A percentile compares a stretch with the other conserved stretches of the same genome.
Evolutionary conservation across 2,329 filamentous ascomycete genomes (phyloP).

Genomic region (Alternaria novae-zelandiae): DNA sequence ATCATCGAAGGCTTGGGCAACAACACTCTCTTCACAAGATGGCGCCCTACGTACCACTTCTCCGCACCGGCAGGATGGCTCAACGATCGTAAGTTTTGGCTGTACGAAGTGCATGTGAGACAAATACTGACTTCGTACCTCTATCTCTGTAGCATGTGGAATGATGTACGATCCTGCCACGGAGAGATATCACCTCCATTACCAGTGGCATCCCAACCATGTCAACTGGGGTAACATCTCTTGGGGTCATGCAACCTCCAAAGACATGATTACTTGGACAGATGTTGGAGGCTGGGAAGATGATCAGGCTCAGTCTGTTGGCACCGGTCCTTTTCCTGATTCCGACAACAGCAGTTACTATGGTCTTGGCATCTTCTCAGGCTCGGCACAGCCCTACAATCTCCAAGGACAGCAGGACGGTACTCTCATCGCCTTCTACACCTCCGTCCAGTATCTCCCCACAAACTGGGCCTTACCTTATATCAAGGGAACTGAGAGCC

Average conservation of each 20-base stretch:
- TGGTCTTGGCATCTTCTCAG: constrained; percentile 60
- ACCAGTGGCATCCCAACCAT: constrained; percentile 59
- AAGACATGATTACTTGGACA: constrained; percentile 56
- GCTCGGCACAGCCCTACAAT: constrained; percentile 58
- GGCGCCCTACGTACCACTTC: constrained; percentile 56
- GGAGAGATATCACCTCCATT: constrained; percentile 60
- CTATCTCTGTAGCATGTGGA: constrained; percentile 23
- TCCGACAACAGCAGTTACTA: constrained; percentile 53
- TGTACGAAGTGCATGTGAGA: background rate
- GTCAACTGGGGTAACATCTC: constrained; percentile 57
- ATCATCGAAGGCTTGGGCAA: constrained; percentile 48
- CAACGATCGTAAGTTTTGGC: constrained; percentile 39
- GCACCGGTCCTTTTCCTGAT: constrained; percentile 44
- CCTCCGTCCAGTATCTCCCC: constrained; percentile 54
- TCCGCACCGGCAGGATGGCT: constrained; percentile 57
- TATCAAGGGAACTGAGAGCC: constrained; percentile 53
- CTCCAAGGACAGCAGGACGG: constrained; percentile 55
- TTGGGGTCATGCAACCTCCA: constrained; percentile 57
- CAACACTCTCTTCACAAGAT: constrained; percentile 58
- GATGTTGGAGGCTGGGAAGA: constrained; percentile 57
- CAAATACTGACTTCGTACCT: background rate
- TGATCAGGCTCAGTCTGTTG: constrained; percentile 48
- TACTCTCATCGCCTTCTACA: constrained; percentile 57
- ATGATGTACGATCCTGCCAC: constrained; percentile 58
- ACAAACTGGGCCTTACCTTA: constrained; percentile 56